Conservation (phyloP, 441 rosid genomes). For the Arabidopsis hybrid region DNA sequence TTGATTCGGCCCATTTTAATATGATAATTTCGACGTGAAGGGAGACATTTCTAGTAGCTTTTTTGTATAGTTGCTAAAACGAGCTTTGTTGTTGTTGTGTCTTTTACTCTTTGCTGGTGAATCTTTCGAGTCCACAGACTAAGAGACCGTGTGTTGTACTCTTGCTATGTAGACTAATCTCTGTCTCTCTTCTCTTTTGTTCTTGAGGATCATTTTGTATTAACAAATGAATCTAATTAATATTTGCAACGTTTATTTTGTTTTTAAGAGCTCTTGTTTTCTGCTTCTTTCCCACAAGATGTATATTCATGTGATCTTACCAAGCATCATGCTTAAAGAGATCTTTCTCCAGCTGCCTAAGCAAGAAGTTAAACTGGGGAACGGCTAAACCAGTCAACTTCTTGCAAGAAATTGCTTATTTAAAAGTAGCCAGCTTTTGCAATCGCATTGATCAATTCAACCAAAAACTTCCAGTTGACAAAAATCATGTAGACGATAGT, state of each 20-base stretch:
- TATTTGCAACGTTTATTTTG: conserved; percentile 11
- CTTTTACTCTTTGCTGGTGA: conserved; percentile 36
- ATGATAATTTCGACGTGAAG: conserved; percentile 26
- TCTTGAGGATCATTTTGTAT: conserved; percentile 32
- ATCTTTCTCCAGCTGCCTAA: background rate
- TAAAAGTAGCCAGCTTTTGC: background rate
- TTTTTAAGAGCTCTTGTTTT: background rate
- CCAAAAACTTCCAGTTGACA: background rate
- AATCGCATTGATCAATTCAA: background rate
- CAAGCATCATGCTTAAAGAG: background rate
- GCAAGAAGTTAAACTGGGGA: background rate
- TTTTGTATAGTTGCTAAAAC: conserved; percentile 43
- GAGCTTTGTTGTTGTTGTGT: conserved; percentile 36
- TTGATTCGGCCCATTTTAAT: conserved; percentile 40
- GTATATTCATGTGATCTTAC: conserved; percentile 3
- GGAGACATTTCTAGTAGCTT: conserved; percentile 35
- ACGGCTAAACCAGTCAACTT: background rate
- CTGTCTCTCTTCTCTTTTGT: conserved; percentile 18
- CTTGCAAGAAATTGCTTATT: background rate
- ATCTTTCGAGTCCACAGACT: conserved; percentile 11
- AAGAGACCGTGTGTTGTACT: conserved; percentile 23
- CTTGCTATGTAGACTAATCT: conserved; percentile 43
- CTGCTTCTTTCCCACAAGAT: background rate
- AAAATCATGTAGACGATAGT: background rate
- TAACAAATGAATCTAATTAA: conserved; percentile 40